Evolutionary conservation across 2,329 filamentous ascomycete species (phyloP), one percentile per base, ranked within the genome.

Genomic region (Thyridium curvatum): DNA sequence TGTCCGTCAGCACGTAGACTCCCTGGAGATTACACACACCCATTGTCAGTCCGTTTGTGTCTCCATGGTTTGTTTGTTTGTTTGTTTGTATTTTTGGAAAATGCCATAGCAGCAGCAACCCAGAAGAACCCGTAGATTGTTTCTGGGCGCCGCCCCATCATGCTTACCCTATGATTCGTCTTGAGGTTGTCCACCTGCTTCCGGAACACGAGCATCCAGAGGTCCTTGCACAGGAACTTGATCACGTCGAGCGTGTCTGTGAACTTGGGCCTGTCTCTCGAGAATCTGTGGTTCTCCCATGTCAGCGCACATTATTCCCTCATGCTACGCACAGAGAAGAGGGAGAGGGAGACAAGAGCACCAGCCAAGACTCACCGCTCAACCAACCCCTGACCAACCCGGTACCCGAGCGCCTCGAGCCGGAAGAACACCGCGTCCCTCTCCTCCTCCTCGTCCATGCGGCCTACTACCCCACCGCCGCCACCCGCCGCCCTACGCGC

Each of bases 101-200:
- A n/a, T n/a, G n/a, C n/a, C n/a, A n/a, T n/a, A n/a, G n/a, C n/a
- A n/a, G n/a, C n/a, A n/a, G n/a, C n/a, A n/a, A n/a, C n/a, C n/a
- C n/a, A n/a, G n/a, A n/a, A n/a, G n/a, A n/a, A n/a, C n/a, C n/a
- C n/a, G n/a, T n/a, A n/a, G n/a, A n/a, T n/a, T n/a, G n/a, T n/a
- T n/a, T n/a, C n/a, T n/a, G n/a, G n/a, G n/a, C n/a, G n/a, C n/a
- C n/a, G n/a, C n/a, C n/a, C n/a, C n/a, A n/a, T n/a, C n/a, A 26
- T 26, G 51, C 71, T 14, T 67, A 88, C 84, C 52, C 93, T 73
- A 60, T 98, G 93, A 58, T 98, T 98, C 8, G 93, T 98, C 66
- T 98, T 98, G 34, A 98, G 73, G 59, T 98, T 98, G 64, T 98
- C 93, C 55, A 98, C 87, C 61, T 97, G 94, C 65, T 98, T 98